Base-by-base conservation (phyloP, 2,329 filamentous ascomycete genomes). In the Xylaria sp. region DNA sequence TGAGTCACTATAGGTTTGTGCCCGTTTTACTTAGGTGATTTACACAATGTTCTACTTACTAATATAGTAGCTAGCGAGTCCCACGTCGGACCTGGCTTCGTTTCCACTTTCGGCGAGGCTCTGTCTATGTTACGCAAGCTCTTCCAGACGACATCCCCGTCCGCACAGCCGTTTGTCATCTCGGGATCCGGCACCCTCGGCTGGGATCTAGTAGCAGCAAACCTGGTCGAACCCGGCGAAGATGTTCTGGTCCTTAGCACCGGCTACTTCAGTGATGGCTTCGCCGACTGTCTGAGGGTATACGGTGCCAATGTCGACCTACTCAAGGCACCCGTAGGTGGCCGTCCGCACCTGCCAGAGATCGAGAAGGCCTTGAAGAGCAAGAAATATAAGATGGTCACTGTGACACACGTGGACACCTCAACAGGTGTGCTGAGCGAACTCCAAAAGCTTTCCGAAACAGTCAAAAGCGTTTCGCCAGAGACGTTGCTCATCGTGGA, bases 141-240 rank as follows among this genome's bases (percentile, higher is more conserved):
- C 66, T 96, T 99, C 84, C 91, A 96, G 77, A 93, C 91, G 65
- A 88, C 87, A 68, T 84, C 92, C 69, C 81, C 92, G 47, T 75
- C 85, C 44, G 86, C 92, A 22, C 94, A 99, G 74, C 92, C 94
- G 39, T 95, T 97, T 71, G 84, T 97, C 71, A 85, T 99, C 72
- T 92, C 91, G 63, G 94, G 94, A 59, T 97, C 92, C 48, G 94
- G 94, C 53, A 99, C 94, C 18, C 82, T 99, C 7, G 94, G 94
- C 57, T 99, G 94, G 94, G 94, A 99, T 71, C 78, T 97, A 54
- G 92, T 97, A 42, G 89, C 92, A n/a, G 88, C 92, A 65, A 99
- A 97, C 78, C 78, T 99, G 59, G 82, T 91, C 57, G 93, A 99
- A 78, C 83, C 87, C 46, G 92, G 90, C 56, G 94, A 99, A 69